These are phyloP conservation scores for Bacidia gigantensis DNA, from an alignment of 495 filamentous ascomycete genomes.

Conservation along the genomic window DNA sequence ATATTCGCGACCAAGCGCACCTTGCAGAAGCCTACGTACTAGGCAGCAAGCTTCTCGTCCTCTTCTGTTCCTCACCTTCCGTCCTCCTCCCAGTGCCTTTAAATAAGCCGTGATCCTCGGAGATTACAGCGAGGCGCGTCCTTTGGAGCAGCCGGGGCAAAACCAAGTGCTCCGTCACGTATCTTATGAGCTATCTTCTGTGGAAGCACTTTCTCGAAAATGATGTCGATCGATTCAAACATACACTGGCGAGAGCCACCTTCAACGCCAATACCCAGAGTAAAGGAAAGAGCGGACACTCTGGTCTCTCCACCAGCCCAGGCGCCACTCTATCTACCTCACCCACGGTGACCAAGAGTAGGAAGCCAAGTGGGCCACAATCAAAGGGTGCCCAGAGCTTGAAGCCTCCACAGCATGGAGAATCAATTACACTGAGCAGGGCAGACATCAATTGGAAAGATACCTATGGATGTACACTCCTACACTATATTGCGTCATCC, in stretches of 20 bases:
- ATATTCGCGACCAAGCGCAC: too few relatives aligned
- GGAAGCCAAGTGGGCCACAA: conserved; percentile 11
- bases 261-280: conserved; percentile 27
- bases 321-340: conserved; percentile 34
- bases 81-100: conserved; percentile 40
- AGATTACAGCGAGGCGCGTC: conserved; percentile 76
- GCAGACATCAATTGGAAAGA: conserved; percentile 75
- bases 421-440: conserved; percentile 37
- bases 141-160: conserved; percentile 47
- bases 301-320: conserved; percentile 35
- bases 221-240: conserved; percentile 84
- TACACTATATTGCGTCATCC: conserved; percentile 73
- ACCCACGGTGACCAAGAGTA: conserved; percentile 27
- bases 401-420: conserved; percentile 5
- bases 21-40: too few relatives aligned
- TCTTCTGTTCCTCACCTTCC: background rate
- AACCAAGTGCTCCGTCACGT: conserved; percentile 28
- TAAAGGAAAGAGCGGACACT: conserved; percentile 22
- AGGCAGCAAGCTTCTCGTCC: too few relatives aligned
- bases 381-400: conserved; percentile 13
- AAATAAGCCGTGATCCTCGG: conserved; percentile 71
- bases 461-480: conserved; percentile 59
- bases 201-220: conserved; percentile 94
- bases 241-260: conserved; percentile 56
- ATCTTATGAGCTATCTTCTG: conserved; percentile 89